A percentile compares a stretch with the other conserved stretches of the same genome.
Conservation (phyloP, 129 eudicot genomes). For the Ambrosia trifida region DNA sequence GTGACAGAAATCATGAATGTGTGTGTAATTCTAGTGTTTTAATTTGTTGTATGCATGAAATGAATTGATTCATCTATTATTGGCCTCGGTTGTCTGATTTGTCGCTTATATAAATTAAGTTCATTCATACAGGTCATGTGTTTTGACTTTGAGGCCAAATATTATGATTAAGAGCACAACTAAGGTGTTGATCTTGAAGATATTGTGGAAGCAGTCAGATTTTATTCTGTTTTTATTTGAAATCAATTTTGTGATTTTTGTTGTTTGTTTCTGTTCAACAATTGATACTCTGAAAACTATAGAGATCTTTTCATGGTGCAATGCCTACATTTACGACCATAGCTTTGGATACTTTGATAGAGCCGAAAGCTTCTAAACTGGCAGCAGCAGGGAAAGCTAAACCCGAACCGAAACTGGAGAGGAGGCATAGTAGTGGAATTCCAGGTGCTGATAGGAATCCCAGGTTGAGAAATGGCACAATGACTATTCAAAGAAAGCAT, state of each 20-base stretch:
- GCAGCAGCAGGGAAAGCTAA: conserved; percentile 32
- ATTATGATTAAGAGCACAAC: neutral
- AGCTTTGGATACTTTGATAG: conserved; percentile 69
- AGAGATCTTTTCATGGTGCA: conserved; percentile 38
- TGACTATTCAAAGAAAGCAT: conserved; percentile 41
- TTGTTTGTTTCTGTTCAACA: conserved; percentile 19
- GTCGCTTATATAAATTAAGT: neutral
- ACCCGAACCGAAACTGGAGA: conserved; percentile 42
- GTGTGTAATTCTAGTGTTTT: conserved; percentile 14
- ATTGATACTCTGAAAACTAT: neutral
- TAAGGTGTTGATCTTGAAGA: neutral
- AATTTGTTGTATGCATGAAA: conserved; percentile 5
- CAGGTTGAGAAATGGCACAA: conserved; percentile 35
- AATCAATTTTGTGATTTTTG: neutral
- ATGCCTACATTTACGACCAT: conserved; percentile 80
- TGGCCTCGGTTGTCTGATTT: conserved; percentile 1
- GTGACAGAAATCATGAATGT: neutral
- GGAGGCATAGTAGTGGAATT: conserved; percentile 33
- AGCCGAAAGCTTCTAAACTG: conserved; percentile 53
- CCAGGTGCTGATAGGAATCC: conserved; percentile 28
- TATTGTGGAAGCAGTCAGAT: neutral
- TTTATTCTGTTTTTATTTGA: neutral
- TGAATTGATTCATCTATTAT: conserved; percentile 8
- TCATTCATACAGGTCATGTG: neutral
- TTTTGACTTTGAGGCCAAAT: neutral